Conservation (phyloP, 345 rosid species). For the Noccaea caerulescens region DNA sequence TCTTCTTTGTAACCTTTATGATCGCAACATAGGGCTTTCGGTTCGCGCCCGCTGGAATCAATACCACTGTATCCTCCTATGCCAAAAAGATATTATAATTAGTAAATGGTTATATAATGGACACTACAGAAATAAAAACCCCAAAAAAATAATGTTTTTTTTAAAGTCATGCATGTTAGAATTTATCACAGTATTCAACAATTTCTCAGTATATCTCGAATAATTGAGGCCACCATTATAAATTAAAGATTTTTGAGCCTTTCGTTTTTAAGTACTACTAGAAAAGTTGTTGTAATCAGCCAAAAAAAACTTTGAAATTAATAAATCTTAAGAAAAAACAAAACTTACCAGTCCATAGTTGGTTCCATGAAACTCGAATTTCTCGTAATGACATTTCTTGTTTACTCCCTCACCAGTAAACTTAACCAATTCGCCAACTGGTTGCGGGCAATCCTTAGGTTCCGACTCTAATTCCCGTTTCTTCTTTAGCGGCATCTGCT, state of each 20-base stretch:
- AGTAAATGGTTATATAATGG: not conserved
- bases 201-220: no score
- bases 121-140: not conserved
- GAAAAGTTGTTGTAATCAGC: not conserved
- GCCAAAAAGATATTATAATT: not conserved
- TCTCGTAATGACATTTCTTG: not conserved
- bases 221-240: not conserved
- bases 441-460: not conserved
- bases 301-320: not conserved
- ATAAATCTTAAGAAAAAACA: not conserved
- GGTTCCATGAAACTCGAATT: not conserved
- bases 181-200: not conserved
- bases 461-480: not conserved
- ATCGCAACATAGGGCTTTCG: conserved; percentile 86
- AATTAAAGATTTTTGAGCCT: not conserved
- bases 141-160: not conserved
- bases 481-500: not conserved
- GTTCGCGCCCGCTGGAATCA: conserved; percentile 58
- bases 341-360: conserved; percentile 24
- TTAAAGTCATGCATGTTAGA: not conserved
- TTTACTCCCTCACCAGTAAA: not conserved
- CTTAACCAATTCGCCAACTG: not conserved
- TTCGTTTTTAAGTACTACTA: no score
- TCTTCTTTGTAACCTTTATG: conserved; percentile 62
- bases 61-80: conserved; percentile 80